These are phyloP conservation scores for Cyclotella choctawhatcheeana DNA, from an alignment of 108 stramenopile species.

Conservation along the genomic window DNA sequence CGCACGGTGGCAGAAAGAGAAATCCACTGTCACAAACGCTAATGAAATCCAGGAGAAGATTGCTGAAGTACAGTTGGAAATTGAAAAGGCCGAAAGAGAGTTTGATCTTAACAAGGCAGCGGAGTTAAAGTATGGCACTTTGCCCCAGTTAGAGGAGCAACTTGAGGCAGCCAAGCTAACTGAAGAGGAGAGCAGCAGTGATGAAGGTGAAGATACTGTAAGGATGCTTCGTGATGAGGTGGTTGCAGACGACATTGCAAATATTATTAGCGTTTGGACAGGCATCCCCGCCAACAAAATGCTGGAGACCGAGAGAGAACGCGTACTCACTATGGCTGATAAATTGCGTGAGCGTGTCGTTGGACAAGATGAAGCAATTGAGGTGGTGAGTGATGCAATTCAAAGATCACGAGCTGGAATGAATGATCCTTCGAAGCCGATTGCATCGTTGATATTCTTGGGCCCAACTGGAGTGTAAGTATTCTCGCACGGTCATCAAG, in stretches of 20 bases:
- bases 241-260: slow-evolving; percentile 94
- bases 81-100: slow-evolving; percentile 93
- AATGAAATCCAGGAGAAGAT: slow-evolving; percentile 91
- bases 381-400: slow-evolving; percentile 90
- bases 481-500: slow-evolving; percentile 4
- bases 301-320: slow-evolving; percentile 89
- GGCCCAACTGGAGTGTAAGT: slow-evolving; percentile 89
- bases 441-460: slow-evolving; percentile 92
- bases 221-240: slow-evolving; percentile 92
- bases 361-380: slow-evolving; percentile 94
- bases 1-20: slow-evolving; percentile 86
- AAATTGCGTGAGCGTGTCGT: slow-evolving; percentile 86
- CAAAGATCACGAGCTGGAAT: slow-evolving; percentile 93
- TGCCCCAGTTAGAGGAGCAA: slow-evolving; percentile 86
- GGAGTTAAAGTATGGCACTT: slow-evolving; percentile 89
- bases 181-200: slow-evolving; percentile 32
- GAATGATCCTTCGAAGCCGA: slow-evolving; percentile 88
- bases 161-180: slow-evolving; percentile 58
- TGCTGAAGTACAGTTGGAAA: slow-evolving; percentile 82
- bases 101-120: slow-evolving; percentile 95
- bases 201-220: slow-evolving; percentile 26
- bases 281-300: slow-evolving; percentile 92
- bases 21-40: slow-evolving; percentile 72
- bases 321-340: slow-evolving; percentile 92
- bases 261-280: slow-evolving; percentile 92